Base-by-base conservation (phyloP, 805 yeast species). In the Metschnikowia corniflorae region DNA sequence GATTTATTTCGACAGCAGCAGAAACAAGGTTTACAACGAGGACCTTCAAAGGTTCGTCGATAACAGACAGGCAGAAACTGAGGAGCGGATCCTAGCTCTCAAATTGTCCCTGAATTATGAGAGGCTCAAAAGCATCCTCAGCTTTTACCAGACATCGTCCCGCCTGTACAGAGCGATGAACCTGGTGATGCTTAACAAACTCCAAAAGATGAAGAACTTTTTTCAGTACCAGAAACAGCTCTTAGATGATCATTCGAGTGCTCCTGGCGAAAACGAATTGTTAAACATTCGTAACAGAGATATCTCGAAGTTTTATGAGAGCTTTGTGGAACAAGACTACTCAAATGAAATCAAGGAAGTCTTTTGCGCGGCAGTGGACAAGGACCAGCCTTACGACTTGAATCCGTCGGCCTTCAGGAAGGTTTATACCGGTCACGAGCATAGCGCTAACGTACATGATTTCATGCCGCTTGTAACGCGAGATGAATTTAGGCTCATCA, bases 401-500 rank as follows among this genome's bases (percentile, higher is more conserved):
- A 49, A 47, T 18, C 35, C 50, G 3, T 33, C 39, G 3, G 35
- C 32, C 10, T 46, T 40, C 43, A 22, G 35, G 14, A 38, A 29
- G 27, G 44, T 45, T 12, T 37, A 35, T 30, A 29, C 33, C 7
- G 40, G 40, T 16, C 39, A 35, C 10, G 27, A 31, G n/a, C 50
- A 43, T 25, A 23, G 33, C 8, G 51, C 51, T 7, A 38, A 47
- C 5, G 63, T 68, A 15, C 61, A 62, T 33, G 73, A 68, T 49
- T 65, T 62, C 49, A 66, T 66, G 70, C 70, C 72, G 3, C 47
- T 68, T 21, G 50, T 63, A 5, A 53, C 67, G 2, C 44, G 55
- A 3, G 63, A 49, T 16, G 73, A 68, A 48, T 67, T 68, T 44
- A 52, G 59, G 25, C 39, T 64, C 9, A 59, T 68, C 16, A 65